A percentile compares a stretch with the other conserved stretches of the same genome.
Conservation (phyloP, 352 stramenopile genomes). For the Phytopythium kandeliae region DNA sequence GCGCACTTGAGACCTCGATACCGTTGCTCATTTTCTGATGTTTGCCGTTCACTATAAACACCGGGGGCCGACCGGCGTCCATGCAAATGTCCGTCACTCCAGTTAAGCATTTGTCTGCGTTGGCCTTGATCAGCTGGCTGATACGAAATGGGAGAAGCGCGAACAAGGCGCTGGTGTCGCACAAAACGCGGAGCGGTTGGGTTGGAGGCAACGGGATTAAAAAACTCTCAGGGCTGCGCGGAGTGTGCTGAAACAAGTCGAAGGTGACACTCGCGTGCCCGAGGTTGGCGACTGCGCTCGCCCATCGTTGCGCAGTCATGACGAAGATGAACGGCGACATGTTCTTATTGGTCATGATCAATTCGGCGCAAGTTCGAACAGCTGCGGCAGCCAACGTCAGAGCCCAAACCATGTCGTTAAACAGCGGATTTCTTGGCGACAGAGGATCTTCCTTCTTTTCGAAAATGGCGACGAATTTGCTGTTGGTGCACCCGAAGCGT, state of each 20-base stretch:
- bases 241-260: background rate
- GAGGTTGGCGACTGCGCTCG: background rate
- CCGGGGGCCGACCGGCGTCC: background rate
- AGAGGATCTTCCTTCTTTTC: background rate
- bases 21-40: background rate
- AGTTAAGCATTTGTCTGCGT: background rate
- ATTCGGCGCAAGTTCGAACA: background rate
- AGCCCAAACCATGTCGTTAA: background rate
- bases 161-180: background rate
- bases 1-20: background rate
- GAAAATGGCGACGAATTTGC: background rate
- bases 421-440: background rate
- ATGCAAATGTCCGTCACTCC: background rate
- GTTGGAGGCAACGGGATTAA: background rate
- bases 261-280: background rate
- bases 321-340: background rate
- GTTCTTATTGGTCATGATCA: background rate
- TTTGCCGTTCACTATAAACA: background rate
- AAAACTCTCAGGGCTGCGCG: background rate
- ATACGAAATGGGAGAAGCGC: background rate
- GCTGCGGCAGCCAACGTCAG: background rate
- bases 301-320: background rate
- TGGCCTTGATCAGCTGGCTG: background rate
- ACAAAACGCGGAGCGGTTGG: background rate
- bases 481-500: too few species aligned